These are phyloP conservation scores for Massarina eburnea DNA, from an alignment of 2,329 filamentous ascomycete genomes.

Conservation along the genomic window DNA sequence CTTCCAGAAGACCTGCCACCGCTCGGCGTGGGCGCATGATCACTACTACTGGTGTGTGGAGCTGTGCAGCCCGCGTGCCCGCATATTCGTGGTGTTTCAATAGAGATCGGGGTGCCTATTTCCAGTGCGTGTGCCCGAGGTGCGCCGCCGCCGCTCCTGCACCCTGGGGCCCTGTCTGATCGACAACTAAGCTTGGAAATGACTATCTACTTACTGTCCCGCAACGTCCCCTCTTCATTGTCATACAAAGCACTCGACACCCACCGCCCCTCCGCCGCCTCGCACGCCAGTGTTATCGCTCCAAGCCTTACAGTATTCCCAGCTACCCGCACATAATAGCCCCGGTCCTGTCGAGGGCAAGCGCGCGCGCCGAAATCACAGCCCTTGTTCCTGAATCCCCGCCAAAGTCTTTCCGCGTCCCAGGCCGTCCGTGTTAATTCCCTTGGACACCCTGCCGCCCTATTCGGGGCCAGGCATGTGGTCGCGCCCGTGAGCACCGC, in stretches of 20 bases:
- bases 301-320: slow-evolving; percentile 18
- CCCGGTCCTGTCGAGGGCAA: slow-evolving; percentile 9
- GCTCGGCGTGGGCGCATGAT: too few relatives aligned
- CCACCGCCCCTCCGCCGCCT: slow-evolving; percentile 8
- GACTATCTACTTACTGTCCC: too few relatives aligned
- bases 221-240: too few relatives aligned
- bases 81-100: too few relatives aligned
- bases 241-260: background rate
- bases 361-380: slow-evolving; percentile 9
- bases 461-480: slow-evolving; percentile 31
- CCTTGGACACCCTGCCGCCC: slow-evolving; percentile 18
- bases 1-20: too few relatives aligned
- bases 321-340: slow-evolving; percentile 11
- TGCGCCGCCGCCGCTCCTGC: too few relatives aligned
- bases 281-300: slow-evolving; percentile 21
- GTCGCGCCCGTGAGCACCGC: slow-evolving; percentile 28
- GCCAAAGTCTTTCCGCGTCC: slow-evolving; percentile 24
- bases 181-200: too few relatives aligned
- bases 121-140: too few relatives aligned
- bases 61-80: too few relatives aligned
- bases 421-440: slow-evolving; percentile 36
- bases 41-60: too few relatives aligned
- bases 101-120: too few relatives aligned
- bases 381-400: slow-evolving; percentile 9
- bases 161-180: too few relatives aligned